Evolutionary conservation across 1,284 basidiomycete species (phyloP).

Genomic region (Hymenochaete sp.): DNA sequence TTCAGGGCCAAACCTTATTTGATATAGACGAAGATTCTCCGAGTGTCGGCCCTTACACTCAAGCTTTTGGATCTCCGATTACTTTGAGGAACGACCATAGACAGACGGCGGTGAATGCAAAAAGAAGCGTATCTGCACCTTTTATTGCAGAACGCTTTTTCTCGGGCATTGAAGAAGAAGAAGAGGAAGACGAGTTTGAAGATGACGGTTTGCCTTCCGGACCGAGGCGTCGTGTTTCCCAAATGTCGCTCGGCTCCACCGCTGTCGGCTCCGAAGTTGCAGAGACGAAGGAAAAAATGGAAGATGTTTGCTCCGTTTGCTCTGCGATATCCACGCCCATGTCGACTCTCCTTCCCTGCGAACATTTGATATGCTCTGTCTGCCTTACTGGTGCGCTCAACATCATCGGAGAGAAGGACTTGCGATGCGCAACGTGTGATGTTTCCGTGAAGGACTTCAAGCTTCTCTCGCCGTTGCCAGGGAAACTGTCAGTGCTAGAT

Average conservation of each 20-base stretch:
- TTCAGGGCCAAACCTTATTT: conserved; percentile 34
- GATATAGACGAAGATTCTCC: conserved; percentile 57
- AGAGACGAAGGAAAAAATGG: conserved; percentile 3
- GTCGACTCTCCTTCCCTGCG: conserved; percentile 62
- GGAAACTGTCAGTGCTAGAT: background rate
- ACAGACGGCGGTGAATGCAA: background rate
- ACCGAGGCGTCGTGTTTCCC: background rate
- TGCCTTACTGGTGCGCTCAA: conserved; percentile 76
- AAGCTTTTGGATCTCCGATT: conserved; percentile 32
- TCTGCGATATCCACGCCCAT: conserved; percentile 29
- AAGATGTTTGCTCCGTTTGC: conserved; percentile 41
- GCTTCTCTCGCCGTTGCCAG: conserved; percentile 25
- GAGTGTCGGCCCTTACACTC: conserved; percentile 38
- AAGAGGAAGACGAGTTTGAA: conserved; percentile 14
- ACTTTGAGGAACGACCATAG: conserved; percentile 16
- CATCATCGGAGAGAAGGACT: conserved; percentile 77
- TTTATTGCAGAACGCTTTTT: conserved; percentile 14
- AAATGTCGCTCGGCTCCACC: conserved; percentile 10
- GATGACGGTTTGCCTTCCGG: conserved; percentile 12
- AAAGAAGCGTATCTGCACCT: conserved; percentile 16
- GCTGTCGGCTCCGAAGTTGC: conserved; percentile 14
- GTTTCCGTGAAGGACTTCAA: conserved; percentile 59
- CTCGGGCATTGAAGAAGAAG: conserved; percentile 11
- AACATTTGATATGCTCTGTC: conserved; percentile 63
- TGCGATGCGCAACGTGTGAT: conserved; percentile 72